Conservation (phyloP, 208 protist genomes). For the Jaenimonas drosophilae region DNA sequence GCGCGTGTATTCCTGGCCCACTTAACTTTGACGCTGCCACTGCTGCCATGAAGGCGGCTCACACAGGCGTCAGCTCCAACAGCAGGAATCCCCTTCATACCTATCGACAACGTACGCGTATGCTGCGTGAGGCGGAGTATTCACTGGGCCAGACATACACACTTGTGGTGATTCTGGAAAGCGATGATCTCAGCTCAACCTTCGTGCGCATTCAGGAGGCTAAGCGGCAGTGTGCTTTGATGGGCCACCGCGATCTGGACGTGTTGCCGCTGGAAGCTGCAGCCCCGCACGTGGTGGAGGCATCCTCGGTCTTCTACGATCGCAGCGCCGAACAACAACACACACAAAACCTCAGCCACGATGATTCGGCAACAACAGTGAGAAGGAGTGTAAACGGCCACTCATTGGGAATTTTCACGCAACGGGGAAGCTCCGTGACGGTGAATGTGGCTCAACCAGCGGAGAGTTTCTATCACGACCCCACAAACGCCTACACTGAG, state of each 20-base stretch:
- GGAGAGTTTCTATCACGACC: constrained; percentile 77
- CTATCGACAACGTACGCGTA: constrained; percentile 22
- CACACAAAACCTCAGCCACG: not conserved
- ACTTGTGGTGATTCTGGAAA: constrained; percentile 58
- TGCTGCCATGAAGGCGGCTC: constrained; percentile 8
- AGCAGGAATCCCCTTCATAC: constrained; percentile 22
- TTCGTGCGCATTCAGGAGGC: constrained; percentile 41
- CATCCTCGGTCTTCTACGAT: constrained; percentile 58
- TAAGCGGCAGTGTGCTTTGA: constrained; percentile 46
- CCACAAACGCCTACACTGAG: constrained; percentile 72
- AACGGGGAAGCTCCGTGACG: constrained; percentile 20
- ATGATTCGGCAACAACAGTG: not conserved
- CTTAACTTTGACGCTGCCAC: constrained; percentile 11
- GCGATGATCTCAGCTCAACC: constrained; percentile 40
- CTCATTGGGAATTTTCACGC: constrained; percentile 34
- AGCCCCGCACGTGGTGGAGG: constrained; percentile 54
- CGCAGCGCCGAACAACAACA: not conserved
- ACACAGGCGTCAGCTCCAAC: constrained; percentile 6
- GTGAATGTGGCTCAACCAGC: constrained; percentile 44
- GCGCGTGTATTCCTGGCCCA: constrained; percentile 60
- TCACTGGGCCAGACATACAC: constrained; percentile 43
- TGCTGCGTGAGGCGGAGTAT: constrained; percentile 44
- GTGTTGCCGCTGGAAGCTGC: constrained; percentile 49
- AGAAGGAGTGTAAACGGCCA: not conserved
- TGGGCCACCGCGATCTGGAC: constrained; percentile 74